Evolutionary conservation across 352 stramenopile genomes (phyloP), one percentile per base, ranked within the genome.

Genomic region (Blastocystis sp.): DNA sequence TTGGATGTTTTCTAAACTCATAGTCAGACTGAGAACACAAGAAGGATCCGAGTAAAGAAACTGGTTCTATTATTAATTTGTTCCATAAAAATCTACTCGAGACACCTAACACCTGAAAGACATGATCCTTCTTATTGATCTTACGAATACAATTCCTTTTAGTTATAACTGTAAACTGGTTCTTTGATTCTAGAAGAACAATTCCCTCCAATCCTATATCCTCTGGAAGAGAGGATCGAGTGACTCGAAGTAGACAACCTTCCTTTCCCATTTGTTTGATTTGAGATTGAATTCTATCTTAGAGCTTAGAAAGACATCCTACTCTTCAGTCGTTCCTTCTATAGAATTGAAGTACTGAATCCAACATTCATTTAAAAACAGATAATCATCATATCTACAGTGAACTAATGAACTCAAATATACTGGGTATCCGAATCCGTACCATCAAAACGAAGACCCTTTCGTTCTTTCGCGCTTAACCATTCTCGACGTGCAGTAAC

Each of bases 131-230:
- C 53, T 84, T 84, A 1, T 54, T 27, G 19, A 84, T 24, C 27
- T 33, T 84, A 37, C 53, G 57, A 54, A 84, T 22, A 27, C 53
- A 27, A 40, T 68, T 68, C n/a, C 53, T 17, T 24, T 44, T 44
- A 6, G 54, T 62, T 15, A 84, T n/a, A 22, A 84, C 9, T 37
- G 48, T n/a, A 66, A 69, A 84, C 24, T 51, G 15, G 30, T 68
- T 44, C 13, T 48, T 22, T 42, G 22, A 22, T 44, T 84, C 73
- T n/a, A 69, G 73, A 54, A 84, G 24, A 37, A 84, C 73, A 44
- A 84, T 84, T 13, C 73, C 73, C 33, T 84, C 53, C 13, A 66
- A 15, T 9, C 73, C 48, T 6, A 84, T 56, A 84, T 84, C 73
- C 48, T 53, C 33, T 6, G 73, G 73, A 33, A 84, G 64, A 6